Base-by-base conservation (phyloP, 2,329 filamentous ascomycete genomes). In the Fusarium pseudoanthophilum region DNA sequence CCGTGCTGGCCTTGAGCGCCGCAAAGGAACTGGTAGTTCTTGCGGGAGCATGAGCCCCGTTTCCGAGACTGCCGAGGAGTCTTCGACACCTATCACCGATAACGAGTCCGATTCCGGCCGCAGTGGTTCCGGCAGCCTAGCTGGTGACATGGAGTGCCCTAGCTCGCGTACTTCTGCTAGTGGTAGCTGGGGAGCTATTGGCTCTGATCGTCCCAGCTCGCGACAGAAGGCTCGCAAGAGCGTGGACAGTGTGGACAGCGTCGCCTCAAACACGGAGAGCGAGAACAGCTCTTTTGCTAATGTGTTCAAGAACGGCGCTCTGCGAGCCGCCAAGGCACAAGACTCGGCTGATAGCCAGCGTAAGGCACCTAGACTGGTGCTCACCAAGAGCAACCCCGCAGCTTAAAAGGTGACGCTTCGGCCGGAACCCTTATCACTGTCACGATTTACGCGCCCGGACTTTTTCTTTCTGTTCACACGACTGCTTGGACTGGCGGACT, bases 1-100 rank as follows among this genome's bases (percentile, higher is more conserved):
- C 70, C 93, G 93, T 74, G 95, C 95, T 60, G 95, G 95, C 21
- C 89, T 96, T 72, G 94, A 95, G 79, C 93, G 96, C 67, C 94
- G 95, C 89, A 87, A 92, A 88, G 84, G 92, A 66, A 93, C 92
- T 72, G 87, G 90, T 72, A 92, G 91, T 81, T 90, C 88, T 73
- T 88, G 87, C 68, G 94, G 93, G 67, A 95, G 92, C 83, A 94
- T 94, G 84, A 97, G 93, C 79, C 95, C 96, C 18, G 92, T 95
- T 64, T 98, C 95, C 60, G 96, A 98, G 85, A 91, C 88, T 62
- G 87, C 87, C 7, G 90, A 92, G 77, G 86, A 90, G 72, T 83
- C 90, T 64, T 92, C 93, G 73, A 91, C 92, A 15, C 89, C 92
- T 55, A 81, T 90, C 60, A 90, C 89, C 42, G 94, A 95, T 79